These are phyloP conservation scores for Nakazawaea pomicola DNA, from an alignment of 805 yeast genomes.

Conservation along the genomic window DNA sequence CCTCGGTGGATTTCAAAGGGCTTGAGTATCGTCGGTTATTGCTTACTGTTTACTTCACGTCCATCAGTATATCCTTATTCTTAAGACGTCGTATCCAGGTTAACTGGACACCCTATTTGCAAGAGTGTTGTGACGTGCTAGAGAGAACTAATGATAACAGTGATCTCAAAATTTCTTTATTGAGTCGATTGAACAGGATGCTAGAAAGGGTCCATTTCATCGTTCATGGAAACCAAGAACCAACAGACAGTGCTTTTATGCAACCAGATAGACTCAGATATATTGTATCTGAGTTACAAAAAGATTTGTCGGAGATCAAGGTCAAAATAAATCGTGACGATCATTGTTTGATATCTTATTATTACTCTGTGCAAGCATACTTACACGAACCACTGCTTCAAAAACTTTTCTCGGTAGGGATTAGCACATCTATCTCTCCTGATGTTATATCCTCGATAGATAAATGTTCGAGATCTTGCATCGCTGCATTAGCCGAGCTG, in stretches of 20 bases:
- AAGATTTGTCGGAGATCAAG: slow-evolving; percentile 36
- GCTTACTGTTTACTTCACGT: slow-evolving; percentile 53
- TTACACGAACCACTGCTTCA: slow-evolving; percentile 50
- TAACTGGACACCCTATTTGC: slow-evolving; percentile 61
- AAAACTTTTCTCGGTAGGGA: slow-evolving; percentile 14
- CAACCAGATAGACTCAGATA: slow-evolving; percentile 28
- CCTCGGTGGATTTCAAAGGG: slow-evolving; percentile 32
- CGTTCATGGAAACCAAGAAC: slow-evolving; percentile 36
- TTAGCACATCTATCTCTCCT: slow-evolving; percentile 16
- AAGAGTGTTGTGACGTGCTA: slow-evolving; percentile 51
- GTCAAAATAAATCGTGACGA: slow-evolving; percentile 32
- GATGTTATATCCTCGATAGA: slow-evolving; percentile 38
- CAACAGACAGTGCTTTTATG: slow-evolving; percentile 29
- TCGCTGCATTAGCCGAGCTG: slow-evolving; percentile 44
- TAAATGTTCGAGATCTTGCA: slow-evolving; percentile 49
- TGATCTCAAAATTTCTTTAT: slow-evolving; percentile 44
- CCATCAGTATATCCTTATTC: slow-evolving; percentile 61
- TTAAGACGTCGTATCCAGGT: slow-evolving; percentile 58
- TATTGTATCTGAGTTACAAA: slow-evolving; percentile 45
- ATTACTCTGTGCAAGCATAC: slow-evolving; percentile 62
- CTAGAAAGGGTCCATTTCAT: slow-evolving; percentile 53
- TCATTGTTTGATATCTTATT: slow-evolving; percentile 42
- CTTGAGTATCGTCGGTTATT: slow-evolving; percentile 48
- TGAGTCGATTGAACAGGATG: slow-evolving; percentile 53
- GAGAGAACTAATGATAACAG: slow-evolving; percentile 29